Base-by-base conservation (phyloP, 495 filamentous ascomycete genomes). In the Annulohypoxylon bovei region DNA sequence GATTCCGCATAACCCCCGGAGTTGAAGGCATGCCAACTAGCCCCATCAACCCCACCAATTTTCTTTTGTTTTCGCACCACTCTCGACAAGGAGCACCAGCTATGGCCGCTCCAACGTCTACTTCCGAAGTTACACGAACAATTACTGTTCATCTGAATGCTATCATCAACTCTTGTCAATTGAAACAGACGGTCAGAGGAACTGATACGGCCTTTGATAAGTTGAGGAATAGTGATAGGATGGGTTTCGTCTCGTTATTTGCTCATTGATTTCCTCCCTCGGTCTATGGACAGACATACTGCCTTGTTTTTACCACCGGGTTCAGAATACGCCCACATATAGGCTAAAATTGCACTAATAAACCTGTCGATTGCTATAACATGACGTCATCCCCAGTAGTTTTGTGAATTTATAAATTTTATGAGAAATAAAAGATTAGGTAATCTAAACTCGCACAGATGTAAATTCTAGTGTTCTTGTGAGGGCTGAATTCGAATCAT, bases 271-370 rank as follows among this genome's bases (percentile, higher is more conserved):
- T 28, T 46, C 42, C 22, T 18, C 44, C 7, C 20, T 11, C 20
- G 18, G 37, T 40, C n/a, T 47, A 23, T 8, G 18, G 18, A 47
- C 9, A 12, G 27, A 49, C 7, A 12, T 20, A 14, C 22, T 5
- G 47, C 22, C 42, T 62, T 63, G 46, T 53, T 20, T 53, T 53
- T 42, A n/a, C 23, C 33, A 2, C 25, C 35, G 47, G 23, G 47
- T 53, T 53, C 47, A 30, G 47, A 30, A 63, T 63, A 53, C 6
- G 7, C 46, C 18, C 32, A 18, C 3, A 16, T 22, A 12, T 54
- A 35, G 27, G 18, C 28, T 22, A 18, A 14, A n/a, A 6, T n/a
- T 14, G n/a, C 22, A 35, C 3, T 35, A 54, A 54, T 54, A 35
- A 54, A 33, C 9, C 35, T 18, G 50, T 54, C n/a, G 22, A 35